A percentile compares a stretch with the other conserved stretches of the same genome.
Conservation (phyloP, 768 basidiomycete genomes). For the Xerocomus potaroensis region DNA sequence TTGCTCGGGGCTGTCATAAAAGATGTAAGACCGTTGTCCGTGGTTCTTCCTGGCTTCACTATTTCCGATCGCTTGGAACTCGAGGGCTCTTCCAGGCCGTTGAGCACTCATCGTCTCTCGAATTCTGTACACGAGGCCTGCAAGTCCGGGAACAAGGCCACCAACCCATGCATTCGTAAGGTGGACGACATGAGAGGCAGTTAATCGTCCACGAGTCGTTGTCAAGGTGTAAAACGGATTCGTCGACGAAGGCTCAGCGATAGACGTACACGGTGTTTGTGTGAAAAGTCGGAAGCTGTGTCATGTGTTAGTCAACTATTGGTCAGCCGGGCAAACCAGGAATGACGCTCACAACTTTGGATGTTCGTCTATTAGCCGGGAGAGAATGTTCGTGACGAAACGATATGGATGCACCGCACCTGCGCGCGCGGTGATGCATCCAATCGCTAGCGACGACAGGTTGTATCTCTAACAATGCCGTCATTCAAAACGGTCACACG, state of each 20-base stretch:
- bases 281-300: conserved; percentile 40
- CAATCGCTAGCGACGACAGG: conserved; percentile 42
- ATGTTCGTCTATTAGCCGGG: conserved; percentile 48
- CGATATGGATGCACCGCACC: conserved; percentile 71
- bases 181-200: conserved; percentile 42
- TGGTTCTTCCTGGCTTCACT: conserved; percentile 17
- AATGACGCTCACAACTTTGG: conserved; percentile 30
- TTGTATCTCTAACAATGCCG: conserved; percentile 41
- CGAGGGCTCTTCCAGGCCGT: conserved; percentile 41
- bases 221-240: conserved; percentile 34
- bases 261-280: conserved; percentile 37
- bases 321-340: conserved; percentile 3
- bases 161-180: conserved; percentile 55
- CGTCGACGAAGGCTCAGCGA: conserved; percentile 25
- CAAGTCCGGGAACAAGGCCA: conserved; percentile 41
- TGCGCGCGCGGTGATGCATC: conserved; percentile 49
- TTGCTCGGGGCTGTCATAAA: conserved; percentile 40
- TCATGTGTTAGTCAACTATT: not conserved
- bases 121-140: conserved; percentile 26
- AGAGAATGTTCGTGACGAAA: conserved; percentile 56
- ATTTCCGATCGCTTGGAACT: conserved; percentile 5
- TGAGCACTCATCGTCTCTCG: conserved; percentile 66
- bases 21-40: conserved; percentile 55
- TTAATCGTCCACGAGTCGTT: conserved; percentile 41
- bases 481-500: not conserved